Base-by-base conservation (phyloP, 129 eudicot species). In the Flaveria linearis region DNA sequence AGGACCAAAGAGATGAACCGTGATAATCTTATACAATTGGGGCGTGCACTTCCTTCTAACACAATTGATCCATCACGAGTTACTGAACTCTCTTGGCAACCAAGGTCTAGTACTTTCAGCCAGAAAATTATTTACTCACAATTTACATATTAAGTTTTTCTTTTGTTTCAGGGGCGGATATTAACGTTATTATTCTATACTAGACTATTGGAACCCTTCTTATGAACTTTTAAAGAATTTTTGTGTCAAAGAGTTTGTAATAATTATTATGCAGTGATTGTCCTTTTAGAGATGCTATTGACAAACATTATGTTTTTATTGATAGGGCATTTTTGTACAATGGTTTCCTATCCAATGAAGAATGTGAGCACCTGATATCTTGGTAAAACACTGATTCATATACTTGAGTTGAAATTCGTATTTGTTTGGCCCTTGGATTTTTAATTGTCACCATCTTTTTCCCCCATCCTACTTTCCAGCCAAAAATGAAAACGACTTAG, bases 91-190 rank as follows among this genome's bases (percentile, higher is more conserved):
- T 87, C 98, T 56, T 92, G 96, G 98, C 90, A 67, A 72, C 98
- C 98, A 92, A 92, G 98, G 98, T 92, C 94, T 88, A 91, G 92
- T 88, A 88, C 81, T 82, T 79, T 71, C 55, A 71, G 17, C 42
- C 68, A 26, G n/a, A 13, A 61, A 26, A 26, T 26, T 4, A 14
- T 61, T 52, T n/a, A 49, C 55, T 14, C n/a, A 0, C 14, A 49
- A 49, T 49, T 30, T 30, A 49, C 53, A 49, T 49, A 49, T 13
- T 49, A 43, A 10, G 10, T 43, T 43, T 0, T 3, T 55, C 18
- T 53, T 53, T 17, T 53, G 60, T 53, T 20, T 58, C 39, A 23
- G 16, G 33, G n/a, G 15, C 7, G n/a, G 65, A 23, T 11, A 23
- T 58, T 53, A 17, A 53, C 7, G 22, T 57, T 20, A 2, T 20